Percentiles rank a stretch among this genome's conserved stretches.
Conservation (phyloP, 2,329 filamentous ascomycete species). For the Neopestalotiopsis sp. region DNA sequence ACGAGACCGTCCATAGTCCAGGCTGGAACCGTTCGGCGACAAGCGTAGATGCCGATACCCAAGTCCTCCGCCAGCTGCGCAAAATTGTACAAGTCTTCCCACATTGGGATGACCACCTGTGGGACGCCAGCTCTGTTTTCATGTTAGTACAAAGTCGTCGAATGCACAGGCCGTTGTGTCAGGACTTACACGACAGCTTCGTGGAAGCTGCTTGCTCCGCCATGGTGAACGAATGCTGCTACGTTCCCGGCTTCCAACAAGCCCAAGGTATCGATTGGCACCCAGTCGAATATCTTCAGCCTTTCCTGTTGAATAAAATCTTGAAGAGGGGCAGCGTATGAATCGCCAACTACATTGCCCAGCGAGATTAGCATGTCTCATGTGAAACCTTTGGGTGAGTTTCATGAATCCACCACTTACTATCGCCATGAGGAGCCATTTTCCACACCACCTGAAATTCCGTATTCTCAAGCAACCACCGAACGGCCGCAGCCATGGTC, state of each 20-base stretch:
- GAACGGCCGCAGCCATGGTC: slow-evolving; percentile 34
- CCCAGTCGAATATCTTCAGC: slow-evolving; percentile 7
- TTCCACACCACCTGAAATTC: slow-evolving; percentile 42
- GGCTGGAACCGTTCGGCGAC: slow-evolving; percentile 20
- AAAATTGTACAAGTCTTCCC: slow-evolving; percentile 21
- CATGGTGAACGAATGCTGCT: slow-evolving; percentile 19
- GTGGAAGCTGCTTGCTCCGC: slow-evolving; percentile 20
- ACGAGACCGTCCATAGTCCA: slow-evolving; percentile 36
- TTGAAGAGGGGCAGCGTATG: neutral
- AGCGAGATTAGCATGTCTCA: neutral
- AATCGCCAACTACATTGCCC: neutral
- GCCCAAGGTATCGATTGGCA: slow-evolving; percentile 12
- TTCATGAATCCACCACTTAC: neutral
- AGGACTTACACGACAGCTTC: slow-evolving; percentile 19
- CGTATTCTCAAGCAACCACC: neutral
- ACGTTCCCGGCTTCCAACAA: slow-evolving; percentile 18
- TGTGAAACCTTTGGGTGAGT: neutral
- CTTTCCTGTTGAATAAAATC: neutral
- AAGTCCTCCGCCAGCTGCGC: slow-evolving; percentile 20
- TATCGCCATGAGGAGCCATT: slow-evolving; percentile 1
- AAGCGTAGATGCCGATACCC: slow-evolving; percentile 17
- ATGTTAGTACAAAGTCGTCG: neutral
- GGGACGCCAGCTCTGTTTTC: slow-evolving; percentile 16
- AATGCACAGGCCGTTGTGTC: too few relatives aligned
- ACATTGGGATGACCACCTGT: slow-evolving; percentile 19